Evolutionary conservation across 208 protist species (phyloP).

Genomic region (Acanthamoeba quina): DNA sequence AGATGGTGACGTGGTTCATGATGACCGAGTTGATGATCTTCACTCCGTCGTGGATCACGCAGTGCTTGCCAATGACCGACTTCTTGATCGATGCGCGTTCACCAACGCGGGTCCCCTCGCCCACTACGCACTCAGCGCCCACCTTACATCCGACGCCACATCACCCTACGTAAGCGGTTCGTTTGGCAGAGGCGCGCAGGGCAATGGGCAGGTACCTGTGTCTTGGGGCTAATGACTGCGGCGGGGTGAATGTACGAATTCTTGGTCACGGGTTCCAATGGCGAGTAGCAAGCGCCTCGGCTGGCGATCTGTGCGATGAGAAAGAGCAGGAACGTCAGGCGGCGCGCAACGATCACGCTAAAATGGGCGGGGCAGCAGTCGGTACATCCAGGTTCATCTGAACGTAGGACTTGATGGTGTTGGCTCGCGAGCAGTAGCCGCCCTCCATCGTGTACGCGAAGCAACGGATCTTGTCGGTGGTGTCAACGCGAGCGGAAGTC

Average conservation of each 20-base stretch:
- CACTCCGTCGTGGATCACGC: slow-evolving; percentile 84
- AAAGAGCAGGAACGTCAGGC: neutral
- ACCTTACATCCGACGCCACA: neutral
- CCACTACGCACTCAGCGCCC: slow-evolving; percentile 86
- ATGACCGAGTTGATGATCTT: slow-evolving; percentile 87
- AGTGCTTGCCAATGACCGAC: slow-evolving; percentile 86
- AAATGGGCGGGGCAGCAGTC: neutral
- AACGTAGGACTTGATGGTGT: slow-evolving; percentile 71
- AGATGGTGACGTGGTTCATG: slow-evolving; percentile 89
- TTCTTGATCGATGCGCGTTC: slow-evolving; percentile 83
- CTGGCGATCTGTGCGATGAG: slow-evolving; percentile 23
- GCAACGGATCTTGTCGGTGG: slow-evolving; percentile 35
- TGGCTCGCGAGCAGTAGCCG: slow-evolving; percentile 62
- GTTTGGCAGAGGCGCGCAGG: neutral
- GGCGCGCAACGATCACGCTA: too few species aligned
- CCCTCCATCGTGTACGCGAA: slow-evolving; percentile 48
- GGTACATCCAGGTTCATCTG: slow-evolving; percentile 64
- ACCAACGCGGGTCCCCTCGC: slow-evolving; percentile 76
- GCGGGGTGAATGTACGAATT: slow-evolving; percentile 52
- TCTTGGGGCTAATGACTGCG: slow-evolving; percentile 47
- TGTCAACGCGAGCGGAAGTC: slow-evolving; percentile 11
- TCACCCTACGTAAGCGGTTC: neutral
- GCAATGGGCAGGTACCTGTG: neutral
- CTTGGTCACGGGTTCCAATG: slow-evolving; percentile 21
- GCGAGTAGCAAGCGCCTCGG: slow-evolving; percentile 29